Evolutionary conservation across 1,284 basidiomycete species (phyloP), one percentile per base, ranked within the genome.

Genomic region (Apiotrichum laibachii): DNA sequence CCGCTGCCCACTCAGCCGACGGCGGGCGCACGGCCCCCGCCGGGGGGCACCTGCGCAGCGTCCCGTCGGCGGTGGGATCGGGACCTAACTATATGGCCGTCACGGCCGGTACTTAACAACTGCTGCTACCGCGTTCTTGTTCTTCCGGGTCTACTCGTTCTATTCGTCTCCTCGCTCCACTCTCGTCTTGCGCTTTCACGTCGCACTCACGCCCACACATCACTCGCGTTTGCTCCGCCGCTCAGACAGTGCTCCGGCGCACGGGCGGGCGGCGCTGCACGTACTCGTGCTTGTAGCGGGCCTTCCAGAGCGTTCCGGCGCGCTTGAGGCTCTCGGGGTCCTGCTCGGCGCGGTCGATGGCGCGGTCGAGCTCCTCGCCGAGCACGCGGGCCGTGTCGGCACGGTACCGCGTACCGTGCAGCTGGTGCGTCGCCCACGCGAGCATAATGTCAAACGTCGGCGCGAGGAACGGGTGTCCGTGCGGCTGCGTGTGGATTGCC

Each of bases 371-470:
- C 37, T 58, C 45, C 5, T n/a, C 40, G 8, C 61, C 61, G 19
- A 75, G 58, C 11, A 64, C 48, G 16, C 34, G 31, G 35, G 47
- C 45, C 13, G 67, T 74, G 26, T 71, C 71, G 18, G 21, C 2
- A 11, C 55, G 56, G 56, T 77, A 78, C 9, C 59, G 42, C 5
- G 46, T 53, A 4, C 64, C 66, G 42, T 63, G 59, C 21, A 78
- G 70, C 56, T 78, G 72, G 55, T 78, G 77, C 8, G 77, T 77
- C 50, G 75, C 73, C 77, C 76, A 77, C 9, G 70, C 70, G 22
- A 77, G 64, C 54, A 77, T 74, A 51, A 78, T 75, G 52, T 77
- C 76, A 26, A 71, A 50, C 4, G 68, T 63, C 16, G 64, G 61
- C 10, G 67, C 64, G 21, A 72, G 61, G 47, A 63, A 67, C 16